Evolutionary conservation across 106 monocot species (phyloP).

Genomic region (Triglochin maritima): DNA sequence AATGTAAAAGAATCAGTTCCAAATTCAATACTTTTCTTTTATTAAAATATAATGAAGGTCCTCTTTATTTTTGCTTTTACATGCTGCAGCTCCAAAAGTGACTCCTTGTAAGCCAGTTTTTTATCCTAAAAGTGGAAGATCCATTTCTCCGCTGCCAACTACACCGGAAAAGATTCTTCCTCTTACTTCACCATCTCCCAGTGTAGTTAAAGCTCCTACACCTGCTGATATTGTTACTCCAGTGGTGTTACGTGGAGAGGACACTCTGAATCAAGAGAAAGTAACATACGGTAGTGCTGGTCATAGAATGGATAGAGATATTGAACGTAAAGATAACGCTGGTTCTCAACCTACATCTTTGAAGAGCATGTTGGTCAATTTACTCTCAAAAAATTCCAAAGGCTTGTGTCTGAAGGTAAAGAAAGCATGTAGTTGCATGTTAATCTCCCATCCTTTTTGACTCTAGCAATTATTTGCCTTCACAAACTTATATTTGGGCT

Average conservation of each 20-base stretch:
- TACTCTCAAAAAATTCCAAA: slow-evolving; percentile 57
- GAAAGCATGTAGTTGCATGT: not conserved
- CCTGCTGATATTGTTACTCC: slow-evolving; percentile 29
- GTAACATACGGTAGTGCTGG: slow-evolving; percentile 19
- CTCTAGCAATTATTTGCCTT: too few species aligned
- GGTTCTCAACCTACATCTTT: slow-evolving; percentile 37
- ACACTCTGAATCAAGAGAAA: slow-evolving; percentile 39
- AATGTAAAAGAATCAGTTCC: too few species aligned
- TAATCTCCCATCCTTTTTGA: not conserved
- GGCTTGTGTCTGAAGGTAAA: slow-evolving; percentile 78
- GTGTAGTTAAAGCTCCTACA: slow-evolving; percentile 16
- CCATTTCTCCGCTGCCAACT: slow-evolving; percentile 36
- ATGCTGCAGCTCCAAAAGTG: slow-evolving; percentile 15
- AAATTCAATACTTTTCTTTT: too few species aligned
- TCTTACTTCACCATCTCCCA: slow-evolving; percentile 23
- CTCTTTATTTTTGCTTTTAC: not conserved
- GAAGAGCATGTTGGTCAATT: slow-evolving; percentile 29
- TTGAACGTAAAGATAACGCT: slow-evolving; percentile 5
- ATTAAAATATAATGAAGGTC: too few species aligned
- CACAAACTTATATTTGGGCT: too few species aligned
- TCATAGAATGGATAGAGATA: slow-evolving; percentile 12
- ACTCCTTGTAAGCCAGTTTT: slow-evolving; percentile 37
- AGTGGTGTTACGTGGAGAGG: slow-evolving; percentile 32
- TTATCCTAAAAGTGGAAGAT: slow-evolving; percentile 19
- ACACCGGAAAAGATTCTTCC: slow-evolving; percentile 37